phyloP scores from a whole-genome alignment of 805 yeast genomes.

The Myxozyma neglecta region DNA sequence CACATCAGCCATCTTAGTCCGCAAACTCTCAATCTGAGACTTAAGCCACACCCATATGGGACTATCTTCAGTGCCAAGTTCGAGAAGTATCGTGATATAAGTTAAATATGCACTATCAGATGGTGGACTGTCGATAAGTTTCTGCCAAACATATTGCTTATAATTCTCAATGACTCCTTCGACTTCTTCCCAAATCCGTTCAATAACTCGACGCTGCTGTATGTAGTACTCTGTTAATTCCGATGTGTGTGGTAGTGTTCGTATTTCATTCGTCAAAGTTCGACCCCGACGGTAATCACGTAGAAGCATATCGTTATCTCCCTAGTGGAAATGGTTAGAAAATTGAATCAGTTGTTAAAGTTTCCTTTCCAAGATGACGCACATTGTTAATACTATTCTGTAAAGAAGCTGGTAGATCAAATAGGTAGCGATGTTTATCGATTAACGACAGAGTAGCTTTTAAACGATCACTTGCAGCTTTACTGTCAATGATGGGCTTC shows the following conservation, averaged over 20 bases:
- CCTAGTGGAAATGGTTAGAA: not conserved
- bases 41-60: constrained; percentile 66
- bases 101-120: constrained; percentile 35
- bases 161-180: constrained; percentile 56
- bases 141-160: constrained; percentile 54
- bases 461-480: constrained; percentile 51
- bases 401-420: constrained; percentile 58
- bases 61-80: constrained; percentile 61
- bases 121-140: constrained; percentile 41
- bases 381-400: constrained; percentile 46
- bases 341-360: no score
- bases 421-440: constrained; percentile 52
- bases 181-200: constrained; percentile 58
- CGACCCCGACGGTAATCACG: constrained; percentile 58
- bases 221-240: constrained; percentile 32
- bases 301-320: constrained; percentile 58
- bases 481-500: constrained; percentile 59
- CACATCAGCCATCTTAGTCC: constrained; percentile 44
- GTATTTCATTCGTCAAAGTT: constrained; percentile 36
- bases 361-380: not conserved
- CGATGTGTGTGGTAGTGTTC: constrained; percentile 26
- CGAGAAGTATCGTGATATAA: constrained; percentile 49
- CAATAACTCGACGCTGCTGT: constrained; percentile 45
- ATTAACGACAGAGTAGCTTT: constrained; percentile 53
- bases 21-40: constrained; percentile 48